A percentile compares a stretch with the other conserved stretches of the same genome.
Conservation (phyloP, 192 early-diverging fungal genomes). For the Backusella mclennaniae region DNA sequence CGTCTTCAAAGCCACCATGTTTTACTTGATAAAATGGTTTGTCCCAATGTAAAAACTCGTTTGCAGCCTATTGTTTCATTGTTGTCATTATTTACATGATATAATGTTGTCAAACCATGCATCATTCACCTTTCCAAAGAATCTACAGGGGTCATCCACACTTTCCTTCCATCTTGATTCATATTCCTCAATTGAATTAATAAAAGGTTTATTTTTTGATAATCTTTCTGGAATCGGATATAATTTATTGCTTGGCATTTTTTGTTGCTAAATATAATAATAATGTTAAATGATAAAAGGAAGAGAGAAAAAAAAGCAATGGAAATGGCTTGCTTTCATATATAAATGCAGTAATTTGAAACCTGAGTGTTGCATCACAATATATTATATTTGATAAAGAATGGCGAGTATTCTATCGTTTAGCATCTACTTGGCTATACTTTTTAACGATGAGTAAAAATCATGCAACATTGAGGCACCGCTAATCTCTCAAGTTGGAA, state of each 20-base stretch:
- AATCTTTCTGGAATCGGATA: not conserved
- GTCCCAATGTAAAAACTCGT: slow-evolving; percentile 78
- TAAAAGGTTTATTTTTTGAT: slow-evolving; percentile 53
- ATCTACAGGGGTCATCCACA: slow-evolving; percentile 72
- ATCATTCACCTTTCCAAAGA: slow-evolving; percentile 34
- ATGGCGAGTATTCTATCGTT: not conserved
- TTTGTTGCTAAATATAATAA: not conserved
- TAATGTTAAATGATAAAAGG: not conserved
- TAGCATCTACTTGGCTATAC: too few relatives aligned
- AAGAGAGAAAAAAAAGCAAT: not conserved
- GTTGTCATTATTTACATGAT: not conserved
- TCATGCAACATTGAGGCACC: not conserved
- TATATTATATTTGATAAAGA: not conserved
- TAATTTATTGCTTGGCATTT: slow-evolving; percentile 6
- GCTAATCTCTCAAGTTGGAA: not conserved
- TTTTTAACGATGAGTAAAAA: not conserved
- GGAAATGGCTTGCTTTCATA: not conserved
- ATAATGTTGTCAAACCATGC: not conserved
- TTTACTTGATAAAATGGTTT: slow-evolving; percentile 72
- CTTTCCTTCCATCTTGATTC: slow-evolving; percentile 75
- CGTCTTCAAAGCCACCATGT: slow-evolving; percentile 76
- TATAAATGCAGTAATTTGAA: not conserved
- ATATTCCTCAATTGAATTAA: slow-evolving; percentile 77
- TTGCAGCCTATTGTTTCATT: slow-evolving; percentile 54
- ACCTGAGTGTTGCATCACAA: not conserved